phyloP scores from a whole-genome alignment of 306 rosid genomes.

The Trifolium repens region DNA sequence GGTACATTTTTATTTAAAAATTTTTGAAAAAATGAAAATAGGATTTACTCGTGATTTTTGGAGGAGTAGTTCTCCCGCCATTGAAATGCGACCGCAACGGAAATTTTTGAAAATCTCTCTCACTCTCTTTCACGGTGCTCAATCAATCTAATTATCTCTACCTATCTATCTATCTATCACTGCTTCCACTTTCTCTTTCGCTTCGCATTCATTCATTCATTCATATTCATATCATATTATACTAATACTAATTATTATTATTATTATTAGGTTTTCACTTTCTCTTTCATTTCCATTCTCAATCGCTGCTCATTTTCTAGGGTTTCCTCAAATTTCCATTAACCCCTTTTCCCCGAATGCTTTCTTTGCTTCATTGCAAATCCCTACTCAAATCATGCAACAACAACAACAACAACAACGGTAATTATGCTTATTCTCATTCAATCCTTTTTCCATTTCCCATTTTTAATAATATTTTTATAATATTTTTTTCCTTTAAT shows the following conservation, averaged over 20 bases:
- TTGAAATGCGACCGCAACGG: too few species aligned
- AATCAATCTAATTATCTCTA: too few species aligned
- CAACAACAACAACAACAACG: slow-evolving; percentile 22
- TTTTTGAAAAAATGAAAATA: too few species aligned
- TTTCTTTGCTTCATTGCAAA: neutral
- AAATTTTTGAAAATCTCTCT: too few species aligned
- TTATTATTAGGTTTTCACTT: neutral
- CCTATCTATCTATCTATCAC: too few species aligned
- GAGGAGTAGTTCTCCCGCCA: too few species aligned
- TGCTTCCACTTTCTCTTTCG: neutral
- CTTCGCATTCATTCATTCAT: neutral
- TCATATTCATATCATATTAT: too few species aligned
- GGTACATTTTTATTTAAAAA: too few species aligned
- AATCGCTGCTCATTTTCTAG: slow-evolving; percentile 20
- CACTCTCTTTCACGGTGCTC: too few species aligned
- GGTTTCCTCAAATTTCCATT: slow-evolving; percentile 19
- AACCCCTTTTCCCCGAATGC: neutral
- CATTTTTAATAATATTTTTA: neutral
- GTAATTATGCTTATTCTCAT: neutral
- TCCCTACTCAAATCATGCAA: slow-evolving; percentile 12
- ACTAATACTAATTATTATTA: too few species aligned
- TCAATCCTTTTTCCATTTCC: neutral
- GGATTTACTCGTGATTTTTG: too few species aligned
- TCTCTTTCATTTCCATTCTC: neutral
- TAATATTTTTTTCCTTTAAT: neutral